Conservation (phyloP, 2,329 filamentous ascomycete species). For the Colletotrichum australisinense region DNA sequence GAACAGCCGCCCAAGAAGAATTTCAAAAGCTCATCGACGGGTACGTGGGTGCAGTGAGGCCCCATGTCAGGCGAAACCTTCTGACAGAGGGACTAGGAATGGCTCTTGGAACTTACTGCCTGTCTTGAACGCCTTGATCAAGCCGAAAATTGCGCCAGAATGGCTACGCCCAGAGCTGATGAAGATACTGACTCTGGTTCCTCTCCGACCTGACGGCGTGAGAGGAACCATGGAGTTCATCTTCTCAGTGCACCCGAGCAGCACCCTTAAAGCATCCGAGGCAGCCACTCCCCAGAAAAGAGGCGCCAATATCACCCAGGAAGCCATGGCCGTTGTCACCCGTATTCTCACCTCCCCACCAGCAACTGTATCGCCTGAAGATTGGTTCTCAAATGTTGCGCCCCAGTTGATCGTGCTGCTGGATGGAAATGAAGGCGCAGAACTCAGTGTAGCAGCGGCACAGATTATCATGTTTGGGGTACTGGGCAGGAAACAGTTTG, state of each 20-base stretch:
- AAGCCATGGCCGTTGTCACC: constrained; percentile 73
- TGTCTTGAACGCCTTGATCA: constrained; percentile 71
- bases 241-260: constrained; percentile 73
- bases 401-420: constrained; percentile 71
- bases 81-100: constrained; percentile 28
- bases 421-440: constrained; percentile 68
- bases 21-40: constrained; percentile 61
- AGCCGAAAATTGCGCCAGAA: constrained; percentile 66
- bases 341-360: constrained; percentile 72
- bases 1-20: constrained; percentile 48
- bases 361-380: constrained; percentile 60
- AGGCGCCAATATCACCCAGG: constrained; percentile 74
- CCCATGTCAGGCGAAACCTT: constrained; percentile 37
- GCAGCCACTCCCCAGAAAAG: constrained; percentile 60
- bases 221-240: constrained; percentile 77
- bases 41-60: constrained; percentile 45
- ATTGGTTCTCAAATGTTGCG: constrained; percentile 71
- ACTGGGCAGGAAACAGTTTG: constrained; percentile 70
- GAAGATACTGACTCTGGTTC: constrained; percentile 68
- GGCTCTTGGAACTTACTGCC: constrained; percentile 67
- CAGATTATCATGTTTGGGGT: constrained; percentile 76
- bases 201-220: constrained; percentile 72
- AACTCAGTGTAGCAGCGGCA: constrained; percentile 68
- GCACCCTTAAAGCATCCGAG: constrained; percentile 52
- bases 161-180: constrained; percentile 71